Percentiles rank a stretch among this genome's conserved stretches.
These are phyloP conservation scores for Danielia oregonensis DNA, from an alignment of 805 yeast species.

Conservation along the genomic window DNA sequence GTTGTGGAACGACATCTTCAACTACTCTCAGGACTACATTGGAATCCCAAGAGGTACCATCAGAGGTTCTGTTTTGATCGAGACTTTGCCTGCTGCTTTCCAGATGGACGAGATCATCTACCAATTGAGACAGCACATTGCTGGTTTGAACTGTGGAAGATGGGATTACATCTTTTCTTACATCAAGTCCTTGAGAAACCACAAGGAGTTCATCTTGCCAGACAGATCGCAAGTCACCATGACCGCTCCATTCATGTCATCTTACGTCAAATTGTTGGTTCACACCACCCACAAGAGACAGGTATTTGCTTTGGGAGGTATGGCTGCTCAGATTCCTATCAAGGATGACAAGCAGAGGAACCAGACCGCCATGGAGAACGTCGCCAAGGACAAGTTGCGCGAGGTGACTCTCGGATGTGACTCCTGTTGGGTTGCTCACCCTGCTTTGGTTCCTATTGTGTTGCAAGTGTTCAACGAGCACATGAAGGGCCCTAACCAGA, in stretches of 20 bases:
- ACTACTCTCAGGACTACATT: constrained; percentile 18
- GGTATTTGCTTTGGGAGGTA: constrained; percentile 87
- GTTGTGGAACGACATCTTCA: constrained; percentile 20
- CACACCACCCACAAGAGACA: constrained; percentile 73
- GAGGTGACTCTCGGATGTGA: constrained; percentile 80
- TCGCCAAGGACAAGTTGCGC: constrained; percentile 68
- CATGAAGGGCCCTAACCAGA: constrained; percentile 83
- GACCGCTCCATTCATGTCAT: constrained; percentile 78
- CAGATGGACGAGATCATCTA: constrained; percentile 23
- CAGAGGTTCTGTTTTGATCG: constrained; percentile 20
- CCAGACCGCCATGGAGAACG: constrained; percentile 66
- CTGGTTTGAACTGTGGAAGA: constrained; percentile 22
- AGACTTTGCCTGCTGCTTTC: constrained; percentile 21
- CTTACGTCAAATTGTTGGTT: constrained; percentile 70
- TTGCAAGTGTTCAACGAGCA: constrained; percentile 66
- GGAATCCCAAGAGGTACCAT: constrained; percentile 18
- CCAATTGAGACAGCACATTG: constrained; percentile 18
- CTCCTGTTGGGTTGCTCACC: constrained; percentile 89
- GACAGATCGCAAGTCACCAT: constrained; percentile 76
- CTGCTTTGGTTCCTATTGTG: constrained; percentile 73
- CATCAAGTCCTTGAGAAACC: constrained; percentile 16
- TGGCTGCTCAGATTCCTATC: constrained; percentile 87
- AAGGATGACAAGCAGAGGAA: constrained; percentile 65
- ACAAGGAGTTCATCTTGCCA: constrained; percentile 63
- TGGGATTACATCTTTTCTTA: constrained; percentile 23